Evolutionary conservation across 2,329 filamentous ascomycete species (phyloP).

Genomic region (Ophiostoma pallidulum): DNA sequence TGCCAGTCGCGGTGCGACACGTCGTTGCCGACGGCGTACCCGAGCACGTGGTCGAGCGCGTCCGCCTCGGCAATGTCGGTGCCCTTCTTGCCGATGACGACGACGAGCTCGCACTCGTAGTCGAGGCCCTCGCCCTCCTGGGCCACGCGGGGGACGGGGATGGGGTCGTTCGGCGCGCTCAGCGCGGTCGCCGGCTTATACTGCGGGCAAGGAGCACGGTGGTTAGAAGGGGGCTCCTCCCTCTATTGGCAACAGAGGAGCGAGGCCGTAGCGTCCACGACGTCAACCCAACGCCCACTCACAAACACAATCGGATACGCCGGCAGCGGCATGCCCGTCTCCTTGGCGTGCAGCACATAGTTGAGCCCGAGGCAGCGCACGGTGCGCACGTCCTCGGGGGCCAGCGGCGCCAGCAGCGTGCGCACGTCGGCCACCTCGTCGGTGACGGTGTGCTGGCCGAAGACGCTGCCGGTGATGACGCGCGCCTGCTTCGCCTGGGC

Average conservation of each 20-base stretch:
- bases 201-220: constrained; percentile 24
- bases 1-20: constrained; percentile 76
- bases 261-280: too few species aligned
- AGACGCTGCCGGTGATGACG: constrained; percentile 57
- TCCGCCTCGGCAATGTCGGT: constrained; percentile 53
- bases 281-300: constrained; percentile 21
- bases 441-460: constrained; percentile 54
- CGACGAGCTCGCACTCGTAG: constrained; percentile 72
- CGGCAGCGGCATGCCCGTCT: constrained; percentile 59
- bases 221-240: too few species aligned
- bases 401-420: constrained; percentile 53
- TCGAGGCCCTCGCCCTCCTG: constrained; percentile 60
- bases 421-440: constrained; percentile 48
- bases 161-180: constrained; percentile 52
- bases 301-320: constrained; percentile 64
- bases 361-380: constrained; percentile 64
- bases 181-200: constrained; percentile 62
- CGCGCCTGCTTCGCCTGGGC: constrained; percentile 50
- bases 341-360: constrained; percentile 62
- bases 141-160: constrained; percentile 56
- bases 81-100: constrained; percentile 60
- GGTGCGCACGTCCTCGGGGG: constrained; percentile 52
- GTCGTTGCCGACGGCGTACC: constrained; percentile 69
- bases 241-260: too few species aligned
- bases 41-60: constrained; percentile 63